These are phyloP conservation scores for Schoenoplectus tabernaemontani DNA, from an alignment of 202 grass and related monocot species.

Conservation along the genomic window DNA sequence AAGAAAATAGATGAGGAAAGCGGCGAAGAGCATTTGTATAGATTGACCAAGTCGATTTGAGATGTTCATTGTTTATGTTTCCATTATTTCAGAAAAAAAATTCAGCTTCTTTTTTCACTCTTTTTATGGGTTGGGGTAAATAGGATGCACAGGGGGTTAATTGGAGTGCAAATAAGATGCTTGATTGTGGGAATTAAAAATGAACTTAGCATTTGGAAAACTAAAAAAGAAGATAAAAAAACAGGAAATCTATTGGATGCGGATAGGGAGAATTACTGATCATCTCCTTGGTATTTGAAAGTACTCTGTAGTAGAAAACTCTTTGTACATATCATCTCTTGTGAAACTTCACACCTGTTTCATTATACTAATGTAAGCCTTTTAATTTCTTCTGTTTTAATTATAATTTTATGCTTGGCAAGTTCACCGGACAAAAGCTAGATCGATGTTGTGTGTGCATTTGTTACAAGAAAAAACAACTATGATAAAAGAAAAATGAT, in stretches of 20 bases:
- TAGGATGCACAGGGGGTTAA: neutral
- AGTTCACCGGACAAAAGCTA: neutral
- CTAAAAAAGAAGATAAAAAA: neutral
- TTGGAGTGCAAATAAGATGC: constrained; percentile 11
- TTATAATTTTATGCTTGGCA: neutral
- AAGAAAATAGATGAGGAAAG: constrained; percentile 31
- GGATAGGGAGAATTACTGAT: neutral
- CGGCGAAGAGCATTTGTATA: constrained; percentile 39
- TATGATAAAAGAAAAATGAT: neutral
- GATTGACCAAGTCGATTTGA: constrained; percentile 22
- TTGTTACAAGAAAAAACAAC: neutral
- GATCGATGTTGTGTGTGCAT: neutral
- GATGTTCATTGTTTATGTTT: neutral
- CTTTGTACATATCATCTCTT: constrained; percentile 10
- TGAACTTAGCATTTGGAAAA: constrained; percentile 6
- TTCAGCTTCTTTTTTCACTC: neutral
- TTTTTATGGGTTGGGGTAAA: neutral
- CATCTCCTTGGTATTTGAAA: no score
- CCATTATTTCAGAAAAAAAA: no score
- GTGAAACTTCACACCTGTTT: neutral
- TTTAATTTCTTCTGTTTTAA: constrained; percentile 2
- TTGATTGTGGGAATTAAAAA: neutral
- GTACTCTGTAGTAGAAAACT: neutral
- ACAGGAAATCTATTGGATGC: neutral
- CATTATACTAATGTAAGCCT: constrained; percentile 3